Base-by-base conservation (phyloP, 805 yeast genomes). In the Wickerhamomyces queroliae region DNA sequence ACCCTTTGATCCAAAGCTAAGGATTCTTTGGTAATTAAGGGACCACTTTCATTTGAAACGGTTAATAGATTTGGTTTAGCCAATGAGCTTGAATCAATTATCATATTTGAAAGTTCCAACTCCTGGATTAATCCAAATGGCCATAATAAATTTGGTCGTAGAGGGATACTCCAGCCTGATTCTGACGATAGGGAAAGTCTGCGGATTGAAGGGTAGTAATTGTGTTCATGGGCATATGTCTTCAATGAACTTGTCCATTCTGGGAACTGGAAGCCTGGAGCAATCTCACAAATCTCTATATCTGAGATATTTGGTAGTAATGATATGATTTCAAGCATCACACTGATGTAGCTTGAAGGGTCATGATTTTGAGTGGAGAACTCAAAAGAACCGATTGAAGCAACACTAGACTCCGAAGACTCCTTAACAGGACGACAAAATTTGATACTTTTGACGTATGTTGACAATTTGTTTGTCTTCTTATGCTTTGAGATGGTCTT, bases 121-220 rank as follows among this genome's bases (percentile, higher is more conserved):
- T 68, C 69, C 24, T 67, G 60, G 6, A 78, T 65, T 10, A 64
- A 48, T 13, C 72, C 70, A 41, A 72, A 62, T 16, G 78, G 59
- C 46, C 73, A 59, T 2, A 76, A 53, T 7, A 77, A 47, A 43
- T 71, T 74, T 11, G 68, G 59, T 41, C 72, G 63, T 45, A 77
- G 56, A 4, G 80, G 76, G 13, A 78, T 70, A 25, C 70, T 68
- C 78, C 78, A 71, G 2, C 76, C 77, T 0, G 64, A 41, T 43
- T 72, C 73, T 0, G 76, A 64, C 4, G 66, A 58, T 2, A 73
- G 47, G 4, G 53, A 51, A n/a, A 73, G 49, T n/a, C 46, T 59
- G 2, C 59, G 43, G 6, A 72, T 47, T 3, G 53, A 41, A 37
- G 56, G 53, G 31, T 49, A 51, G 32, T 47, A 47, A 38, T 47